phyloP scores from a whole-genome alignment of 2,329 filamentous ascomycete species.

The Fusarium pilosicola region DNA sequence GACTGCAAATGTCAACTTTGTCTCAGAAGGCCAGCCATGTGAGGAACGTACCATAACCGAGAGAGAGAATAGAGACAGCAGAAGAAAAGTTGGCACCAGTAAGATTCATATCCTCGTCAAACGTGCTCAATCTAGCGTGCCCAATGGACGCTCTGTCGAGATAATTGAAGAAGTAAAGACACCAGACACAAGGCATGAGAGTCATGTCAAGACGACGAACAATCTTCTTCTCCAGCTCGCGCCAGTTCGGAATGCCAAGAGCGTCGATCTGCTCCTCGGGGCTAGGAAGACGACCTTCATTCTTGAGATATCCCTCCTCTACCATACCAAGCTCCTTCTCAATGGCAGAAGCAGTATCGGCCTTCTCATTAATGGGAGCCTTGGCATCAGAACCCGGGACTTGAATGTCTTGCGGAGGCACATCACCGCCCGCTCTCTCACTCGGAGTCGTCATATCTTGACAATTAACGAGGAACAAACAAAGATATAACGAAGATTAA shows the following conservation, averaged over 20 bases:
- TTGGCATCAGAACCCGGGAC: not conserved
- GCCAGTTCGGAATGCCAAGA: constrained; percentile 8
- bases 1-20: not conserved
- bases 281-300: constrained; percentile 1
- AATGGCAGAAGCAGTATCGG: not conserved
- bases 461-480: rapidly evolving
- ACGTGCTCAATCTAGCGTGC: not conserved
- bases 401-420: not conserved
- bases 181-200: constrained; percentile 21
- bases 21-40: rapidly evolving
- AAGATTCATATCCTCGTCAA: not conserved
- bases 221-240: constrained; percentile 16
- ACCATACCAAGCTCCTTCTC: constrained; percentile 7
- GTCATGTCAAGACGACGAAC: constrained; percentile 15
- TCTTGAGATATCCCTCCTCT: constrained; percentile 12
- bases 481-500: not conserved
- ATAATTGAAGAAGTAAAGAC: constrained; percentile 24
- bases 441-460: not conserved
- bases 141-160: constrained; percentile 15
- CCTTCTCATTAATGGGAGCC: not conserved
- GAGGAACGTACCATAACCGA: not conserved
- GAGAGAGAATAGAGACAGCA: constrained; percentile 17
- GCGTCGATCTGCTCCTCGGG: constrained; percentile 18
- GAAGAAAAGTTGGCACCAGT: constrained; percentile 8
- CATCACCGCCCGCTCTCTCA: constrained; percentile 1